Percentiles rank a stretch among this genome's conserved stretches.
Conservation (phyloP, 257 asterid genomes). For the Primulina huaijiensis region DNA sequence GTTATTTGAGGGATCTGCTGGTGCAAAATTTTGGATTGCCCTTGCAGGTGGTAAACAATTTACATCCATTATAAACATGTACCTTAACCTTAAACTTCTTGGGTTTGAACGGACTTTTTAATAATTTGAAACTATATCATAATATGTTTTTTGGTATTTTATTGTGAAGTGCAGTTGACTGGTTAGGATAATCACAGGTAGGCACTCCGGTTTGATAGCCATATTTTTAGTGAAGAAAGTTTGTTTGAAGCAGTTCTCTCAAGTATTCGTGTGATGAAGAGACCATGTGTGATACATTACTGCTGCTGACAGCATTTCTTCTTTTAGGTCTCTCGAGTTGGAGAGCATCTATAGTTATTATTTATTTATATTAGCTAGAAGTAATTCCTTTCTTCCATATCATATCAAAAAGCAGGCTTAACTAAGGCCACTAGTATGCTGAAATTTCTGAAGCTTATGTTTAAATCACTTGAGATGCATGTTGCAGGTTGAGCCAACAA, state of each 20-base stretch:
- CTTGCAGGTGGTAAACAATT: neutral
- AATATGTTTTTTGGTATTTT: neutral
- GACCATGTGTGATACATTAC: no score
- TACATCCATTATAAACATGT: neutral
- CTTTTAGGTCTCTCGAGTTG: no score
- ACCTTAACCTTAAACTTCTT: neutral
- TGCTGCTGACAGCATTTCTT: no score
- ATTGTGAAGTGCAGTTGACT: neutral
- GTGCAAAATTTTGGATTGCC: conserved; percentile 1
- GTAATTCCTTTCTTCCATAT: neutral
- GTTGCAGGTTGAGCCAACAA: neutral
- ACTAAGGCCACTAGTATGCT: no score
- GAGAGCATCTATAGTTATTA: neutral
- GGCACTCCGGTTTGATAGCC: neutral
- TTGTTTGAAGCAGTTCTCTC: conserved; percentile 13
- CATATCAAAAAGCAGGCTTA: no score
- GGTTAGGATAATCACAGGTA: neutral
- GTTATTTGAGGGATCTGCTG: neutral
- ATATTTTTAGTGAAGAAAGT: conserved; percentile 1
- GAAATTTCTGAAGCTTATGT: neutral
- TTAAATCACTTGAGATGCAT: neutral
- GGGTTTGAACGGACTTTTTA: no score
- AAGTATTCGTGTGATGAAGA: neutral
- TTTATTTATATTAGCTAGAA: neutral
- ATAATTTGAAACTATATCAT: no score